Evolutionary conservation across 2,329 filamentous ascomycete genomes (phyloP), one percentile per base, ranked within the genome.

Genomic region (Apiospora phragmitis): DNA sequence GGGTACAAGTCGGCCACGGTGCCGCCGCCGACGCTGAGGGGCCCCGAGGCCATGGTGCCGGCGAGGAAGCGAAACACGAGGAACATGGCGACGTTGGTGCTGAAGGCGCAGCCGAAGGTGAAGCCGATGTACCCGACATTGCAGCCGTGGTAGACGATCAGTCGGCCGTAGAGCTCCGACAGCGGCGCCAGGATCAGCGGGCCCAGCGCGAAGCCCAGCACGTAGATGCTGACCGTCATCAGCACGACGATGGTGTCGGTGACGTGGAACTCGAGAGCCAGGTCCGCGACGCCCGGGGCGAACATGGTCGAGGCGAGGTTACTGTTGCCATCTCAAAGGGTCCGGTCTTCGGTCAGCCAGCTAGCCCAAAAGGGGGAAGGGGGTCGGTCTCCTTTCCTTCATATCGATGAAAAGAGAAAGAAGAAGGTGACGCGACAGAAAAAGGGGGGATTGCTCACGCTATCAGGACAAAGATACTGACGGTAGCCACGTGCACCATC

Each of bases 101-200:
- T 69, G 0, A 77, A 59, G 11, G 78, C 75, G 62, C 77, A 79
- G 3, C 72, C 76, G 18, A 84, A 74, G 11, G 71, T 74, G 66
- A 78, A 80, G 1, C 72, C 74, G 9, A 87, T 78, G 75, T 87
- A 89, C 4, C 82, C 76, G 7, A 82, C 32, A 70, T 87, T 87
- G 74, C 80, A 83, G 49, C 77, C 70, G 72, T 88, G 82, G 73
- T 89, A 89, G 41, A 90, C 77, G n/a, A 82, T 76, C 7, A 83
- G 78, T 2, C 89, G 85, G 29, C 89, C 89, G 74, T 88, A 90
- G 6, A 90, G 78, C 76, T 93, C 90, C 16, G 85, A 89, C 9
- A 91, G 71, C 0, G 91, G 90, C 0, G 88, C 89, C 69, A 89
- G 85, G 5, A 92, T 71, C 66, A 88, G 79, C 0, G 90, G 90